Evolutionary conservation across 805 yeast species (phyloP), one percentile per base, ranked within the genome.

Genomic region (Candida schatavii): DNA sequence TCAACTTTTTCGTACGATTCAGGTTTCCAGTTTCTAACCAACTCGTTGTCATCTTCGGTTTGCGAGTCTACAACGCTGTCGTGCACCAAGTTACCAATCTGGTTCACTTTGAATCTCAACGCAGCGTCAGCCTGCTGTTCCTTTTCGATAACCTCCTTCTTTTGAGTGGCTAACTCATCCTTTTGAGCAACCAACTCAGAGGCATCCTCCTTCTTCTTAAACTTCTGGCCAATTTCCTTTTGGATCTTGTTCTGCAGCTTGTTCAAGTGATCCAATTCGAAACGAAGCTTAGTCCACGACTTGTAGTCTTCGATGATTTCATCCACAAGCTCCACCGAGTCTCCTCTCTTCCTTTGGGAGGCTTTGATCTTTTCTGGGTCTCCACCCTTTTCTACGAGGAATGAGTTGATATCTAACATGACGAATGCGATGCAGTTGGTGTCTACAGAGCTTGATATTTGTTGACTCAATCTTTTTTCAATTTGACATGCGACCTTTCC

Each of bases 351-450:
- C 65, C 72, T 81, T 68, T 93, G 99, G 29, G 97, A 90, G 58
- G 72, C 79, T 64, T 85, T 85, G 62, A 93, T 88, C 41, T 73
- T 73, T 53, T 90, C 91, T 33, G 99, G 97, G 65, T 90, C 80
- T 48, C 99, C 99, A 45, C 99, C 99, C 70, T 89, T 91, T 62
- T 93, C 99, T 54, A 83, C 96, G 54, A 93, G 83, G 64, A 93
- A 93, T 61, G 86, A 85, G 51, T 84, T 74, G 52, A 93, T 88
- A 66, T 93, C 99, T 69, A 93, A 81, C 99, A 93, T 91, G 31
- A 11, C n/a, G n/a, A n/a, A n/a, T n/a, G n/a, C n/a, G n/a, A n/a
- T n/a, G n/a, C n/a, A n/a, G n/a, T n/a, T n/a, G n/a, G n/a, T n/a
- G n/a, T n/a, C n/a, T n/a, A n/a, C n/a, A n/a, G n/a, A n/a, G n/a